phyloP scores from a whole-genome alignment of 768 basidiomycete genomes.

The Coprinopsis sp. region DNA sequence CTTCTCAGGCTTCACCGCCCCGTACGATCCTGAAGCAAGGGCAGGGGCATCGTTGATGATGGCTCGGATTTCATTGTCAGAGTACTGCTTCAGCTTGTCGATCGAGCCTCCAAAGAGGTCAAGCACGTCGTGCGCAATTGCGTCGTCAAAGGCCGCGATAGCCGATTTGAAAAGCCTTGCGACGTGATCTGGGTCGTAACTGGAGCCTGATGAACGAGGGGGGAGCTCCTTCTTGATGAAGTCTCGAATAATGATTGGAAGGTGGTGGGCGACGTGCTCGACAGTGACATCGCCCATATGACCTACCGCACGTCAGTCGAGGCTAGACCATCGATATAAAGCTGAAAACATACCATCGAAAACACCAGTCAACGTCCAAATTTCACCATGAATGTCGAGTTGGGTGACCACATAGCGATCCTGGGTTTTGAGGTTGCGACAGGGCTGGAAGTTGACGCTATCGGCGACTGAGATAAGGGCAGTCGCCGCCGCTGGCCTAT shows the following conservation, averaged over 20 bases:
- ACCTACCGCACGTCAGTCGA: slow-evolving; percentile 32
- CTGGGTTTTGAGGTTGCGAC: slow-evolving; percentile 48
- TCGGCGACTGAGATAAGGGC: slow-evolving; percentile 39
- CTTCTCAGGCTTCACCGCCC: background rate
- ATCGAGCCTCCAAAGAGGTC: slow-evolving; percentile 55
- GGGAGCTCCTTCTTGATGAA: slow-evolving; percentile 44
- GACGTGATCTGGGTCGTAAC: slow-evolving; percentile 38
- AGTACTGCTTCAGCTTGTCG: slow-evolving; percentile 43
- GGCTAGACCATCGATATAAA: slow-evolving; percentile 6
- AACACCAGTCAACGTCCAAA: slow-evolving; percentile 65
- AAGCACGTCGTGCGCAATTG: slow-evolving; percentile 62
- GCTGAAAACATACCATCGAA: slow-evolving; percentile 52
- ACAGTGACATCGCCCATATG: slow-evolving; percentile 69
- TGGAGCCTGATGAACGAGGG: background rate
- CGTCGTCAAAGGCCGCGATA: slow-evolving; percentile 59
- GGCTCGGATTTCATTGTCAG: slow-evolving; percentile 50
- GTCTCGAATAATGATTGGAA: slow-evolving; percentile 62
- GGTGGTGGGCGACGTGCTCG: slow-evolving; percentile 61
- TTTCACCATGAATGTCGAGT: slow-evolving; percentile 49
- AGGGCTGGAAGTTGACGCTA: slow-evolving; percentile 66
- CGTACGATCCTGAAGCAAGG: slow-evolving; percentile 23
- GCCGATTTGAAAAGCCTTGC: slow-evolving; percentile 53
- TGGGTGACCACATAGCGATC: slow-evolving; percentile 60
- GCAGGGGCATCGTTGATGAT: slow-evolving; percentile 60
- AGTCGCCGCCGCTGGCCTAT: background rate